These are phyloP conservation scores for Camptophora hylomeconis DNA, from an alignment of 2,329 filamentous ascomycete species.

Conservation along the genomic window DNA sequence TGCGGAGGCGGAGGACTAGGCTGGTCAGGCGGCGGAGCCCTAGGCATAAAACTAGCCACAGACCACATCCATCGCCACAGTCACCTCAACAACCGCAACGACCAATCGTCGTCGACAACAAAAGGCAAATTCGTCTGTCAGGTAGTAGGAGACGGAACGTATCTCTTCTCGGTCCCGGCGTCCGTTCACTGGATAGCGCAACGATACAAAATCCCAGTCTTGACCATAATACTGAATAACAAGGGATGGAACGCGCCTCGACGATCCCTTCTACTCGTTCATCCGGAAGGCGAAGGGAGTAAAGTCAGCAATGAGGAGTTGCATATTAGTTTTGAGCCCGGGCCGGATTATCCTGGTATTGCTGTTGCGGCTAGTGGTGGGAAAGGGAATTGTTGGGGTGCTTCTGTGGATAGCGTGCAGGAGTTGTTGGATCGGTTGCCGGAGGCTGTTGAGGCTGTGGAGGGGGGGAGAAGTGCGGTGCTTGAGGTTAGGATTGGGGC, in stretches of 20 bases:
- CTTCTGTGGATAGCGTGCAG: conserved; percentile 41
- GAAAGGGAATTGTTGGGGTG: conserved; percentile 45
- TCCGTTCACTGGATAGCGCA: conserved; percentile 57
- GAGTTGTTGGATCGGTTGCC: conserved; percentile 42
- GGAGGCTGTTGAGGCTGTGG: conserved; percentile 48
- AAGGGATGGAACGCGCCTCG: conserved; percentile 58
- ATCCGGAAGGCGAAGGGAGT: conserved; percentile 49
- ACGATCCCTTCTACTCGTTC: conserved; percentile 48
- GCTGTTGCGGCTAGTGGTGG: conserved; percentile 53
- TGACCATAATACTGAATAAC: conserved; percentile 58
- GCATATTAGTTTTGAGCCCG: conserved; percentile 53
- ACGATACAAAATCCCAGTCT: conserved; percentile 51
- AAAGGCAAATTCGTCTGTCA: conserved; percentile 50
- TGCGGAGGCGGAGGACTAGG: conserved; percentile 70
- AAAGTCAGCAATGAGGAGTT: conserved; percentile 50
- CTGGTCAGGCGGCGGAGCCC: conserved; percentile 63
- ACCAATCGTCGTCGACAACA: conserved; percentile 18
- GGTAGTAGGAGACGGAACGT: conserved; percentile 57
- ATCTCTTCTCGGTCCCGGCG: conserved; percentile 51
- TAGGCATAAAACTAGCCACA: conserved; percentile 63
- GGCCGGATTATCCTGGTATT: conserved; percentile 55
- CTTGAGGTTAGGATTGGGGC: conserved; percentile 35
- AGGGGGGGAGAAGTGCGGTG: conserved; percentile 45
- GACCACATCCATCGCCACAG: conserved; percentile 36
- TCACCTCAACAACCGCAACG: conserved; percentile 2